These are phyloP conservation scores for Pholiota adiposa DNA, from an alignment of 1,284 basidiomycete species.

Conservation along the genomic window DNA sequence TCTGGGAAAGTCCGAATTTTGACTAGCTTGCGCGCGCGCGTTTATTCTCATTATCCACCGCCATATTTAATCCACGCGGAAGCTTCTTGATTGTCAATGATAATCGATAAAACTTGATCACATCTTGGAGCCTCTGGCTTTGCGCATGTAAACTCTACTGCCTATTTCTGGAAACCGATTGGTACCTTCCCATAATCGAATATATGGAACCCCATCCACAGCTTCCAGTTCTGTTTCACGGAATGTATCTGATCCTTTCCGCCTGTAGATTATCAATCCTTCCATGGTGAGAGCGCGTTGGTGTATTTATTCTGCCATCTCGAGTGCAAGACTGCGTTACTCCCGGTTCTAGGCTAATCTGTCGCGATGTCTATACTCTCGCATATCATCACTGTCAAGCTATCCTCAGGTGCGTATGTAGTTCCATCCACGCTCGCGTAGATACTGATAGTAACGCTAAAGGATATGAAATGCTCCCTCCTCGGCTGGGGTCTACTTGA, in stretches of 20 bases:
- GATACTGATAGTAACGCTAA: neutral
- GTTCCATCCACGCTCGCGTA: too few species aligned
- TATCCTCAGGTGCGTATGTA: constrained; percentile 1
- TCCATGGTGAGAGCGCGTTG: neutral
- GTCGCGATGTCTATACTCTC: constrained; percentile 1
- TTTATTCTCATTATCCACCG: neutral
- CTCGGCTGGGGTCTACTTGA: constrained; percentile 3
- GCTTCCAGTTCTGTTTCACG: neutral
- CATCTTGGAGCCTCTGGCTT: neutral
- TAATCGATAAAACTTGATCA: neutral
- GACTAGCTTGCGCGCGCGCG: neutral
- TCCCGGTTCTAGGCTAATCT: neutral
- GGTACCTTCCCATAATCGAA: neutral
- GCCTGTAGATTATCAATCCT: neutral
- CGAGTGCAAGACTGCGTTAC: neutral
- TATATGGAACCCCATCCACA: neutral
- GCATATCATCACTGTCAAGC: constrained; percentile 3
- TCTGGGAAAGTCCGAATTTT: neutral
- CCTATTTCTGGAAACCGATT: neutral
- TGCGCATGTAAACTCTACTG: neutral
- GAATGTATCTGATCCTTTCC: neutral
- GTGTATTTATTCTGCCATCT: neutral
- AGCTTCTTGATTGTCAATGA: neutral
- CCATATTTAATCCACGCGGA: neutral
- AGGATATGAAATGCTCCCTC: constrained; percentile 6